phyloP scores from a whole-genome alignment of 1,139 yeast species.

The Blastobotrys aristatus region DNA sequence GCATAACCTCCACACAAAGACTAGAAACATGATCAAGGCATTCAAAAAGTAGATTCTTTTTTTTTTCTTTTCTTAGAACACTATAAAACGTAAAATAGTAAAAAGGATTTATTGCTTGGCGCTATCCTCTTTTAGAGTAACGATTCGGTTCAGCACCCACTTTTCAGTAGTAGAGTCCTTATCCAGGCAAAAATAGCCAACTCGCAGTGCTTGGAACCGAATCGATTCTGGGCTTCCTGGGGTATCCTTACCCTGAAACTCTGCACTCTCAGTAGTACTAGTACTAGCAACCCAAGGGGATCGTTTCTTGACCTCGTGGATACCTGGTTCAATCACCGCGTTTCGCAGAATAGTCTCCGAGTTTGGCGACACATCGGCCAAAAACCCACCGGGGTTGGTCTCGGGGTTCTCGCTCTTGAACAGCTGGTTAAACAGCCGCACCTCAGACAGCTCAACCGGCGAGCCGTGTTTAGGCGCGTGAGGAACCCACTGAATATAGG shows the following conservation, averaged over 20 bases:
- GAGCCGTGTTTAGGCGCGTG: conserved; percentile 54
- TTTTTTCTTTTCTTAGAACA: neutral
- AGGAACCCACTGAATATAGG: conserved; percentile 97
- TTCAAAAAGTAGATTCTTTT: neutral
- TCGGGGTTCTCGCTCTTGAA: conserved; percentile 91
- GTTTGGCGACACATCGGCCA: conserved; percentile 74
- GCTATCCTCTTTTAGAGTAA: conserved; percentile 70
- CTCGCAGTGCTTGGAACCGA: conserved; percentile 96
- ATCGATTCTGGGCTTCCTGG: conserved; percentile 70
- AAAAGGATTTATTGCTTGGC: conserved; percentile 25
- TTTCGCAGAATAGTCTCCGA: conserved; percentile 63
- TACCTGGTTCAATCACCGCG: conserved; percentile 77
- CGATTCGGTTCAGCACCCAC: conserved; percentile 78
- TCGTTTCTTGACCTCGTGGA: conserved; percentile 57
- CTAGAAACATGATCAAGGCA: conserved; percentile 3
- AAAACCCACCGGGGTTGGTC: conserved; percentile 79
- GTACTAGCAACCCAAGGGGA: conserved; percentile 69
- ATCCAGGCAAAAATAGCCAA: conserved; percentile 93
- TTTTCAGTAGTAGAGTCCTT: conserved; percentile 59
- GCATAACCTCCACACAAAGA: neutral
- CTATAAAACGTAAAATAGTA: neutral
- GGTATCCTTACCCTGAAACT: conserved; percentile 50
- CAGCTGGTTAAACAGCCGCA: conserved; percentile 80
- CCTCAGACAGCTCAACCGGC: conserved; percentile 63
- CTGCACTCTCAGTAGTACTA: conserved; percentile 23